A percentile compares a stretch with the other conserved stretches of the same genome.
These are phyloP conservation scores for Metschnikowia lochheadii DNA, from an alignment of 805 yeast species.

Conservation along the genomic window DNA sequence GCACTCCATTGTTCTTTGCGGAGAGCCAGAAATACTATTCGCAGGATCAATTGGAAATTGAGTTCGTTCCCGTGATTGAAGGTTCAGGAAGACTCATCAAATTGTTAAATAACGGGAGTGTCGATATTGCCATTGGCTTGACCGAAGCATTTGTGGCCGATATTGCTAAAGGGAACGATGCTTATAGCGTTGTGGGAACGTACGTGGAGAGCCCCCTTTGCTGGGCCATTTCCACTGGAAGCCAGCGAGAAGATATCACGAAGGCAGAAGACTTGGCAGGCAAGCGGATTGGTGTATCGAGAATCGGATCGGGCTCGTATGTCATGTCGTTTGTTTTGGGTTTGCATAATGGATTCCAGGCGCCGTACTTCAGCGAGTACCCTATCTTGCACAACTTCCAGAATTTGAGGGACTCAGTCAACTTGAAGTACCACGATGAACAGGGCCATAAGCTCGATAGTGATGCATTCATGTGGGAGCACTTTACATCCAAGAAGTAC, in stretches of 20 bases:
- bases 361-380: constrained; percentile 50
- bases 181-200: constrained; percentile 69
- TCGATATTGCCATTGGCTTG: constrained; percentile 82
- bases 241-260: constrained; percentile 51
- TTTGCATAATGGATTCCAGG: constrained; percentile 49
- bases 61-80: constrained; percentile 67
- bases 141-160: constrained; percentile 91
- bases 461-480: constrained; percentile 96
- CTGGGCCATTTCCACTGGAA: constrained; percentile 88
- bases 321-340: constrained; percentile 88
- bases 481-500: constrained; percentile 82
- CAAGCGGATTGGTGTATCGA: constrained; percentile 67
- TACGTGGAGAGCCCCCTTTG: constrained; percentile 83
- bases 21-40: constrained; percentile 52
- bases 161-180: constrained; percentile 61
- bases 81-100: constrained; percentile 88
- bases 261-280: constrained; percentile 53
- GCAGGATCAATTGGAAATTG: constrained; percentile 48
- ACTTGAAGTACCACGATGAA: constrained; percentile 37
- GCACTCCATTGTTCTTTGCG: constrained; percentile 81
- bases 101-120: constrained; percentile 55
- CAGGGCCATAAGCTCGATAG: constrained; percentile 35
- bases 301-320: constrained; percentile 89
- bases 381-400: constrained; percentile 63
- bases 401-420: constrained; percentile 77